These are phyloP conservation scores for Gossypium schwendimanii DNA, from an alignment of 441 rosid species.

Conservation along the genomic window DNA sequence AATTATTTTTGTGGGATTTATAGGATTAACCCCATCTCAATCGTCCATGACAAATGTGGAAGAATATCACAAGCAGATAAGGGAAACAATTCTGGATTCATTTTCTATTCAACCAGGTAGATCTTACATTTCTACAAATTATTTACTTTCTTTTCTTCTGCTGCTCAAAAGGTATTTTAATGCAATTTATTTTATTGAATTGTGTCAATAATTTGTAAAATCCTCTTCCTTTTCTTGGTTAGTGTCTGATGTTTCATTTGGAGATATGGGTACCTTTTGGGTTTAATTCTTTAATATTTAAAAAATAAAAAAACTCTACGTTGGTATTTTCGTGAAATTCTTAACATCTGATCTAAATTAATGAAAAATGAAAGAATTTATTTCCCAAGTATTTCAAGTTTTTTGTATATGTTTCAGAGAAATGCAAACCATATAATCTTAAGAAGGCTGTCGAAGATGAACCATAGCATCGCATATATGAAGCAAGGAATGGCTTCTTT, in stretches of 20 bases:
- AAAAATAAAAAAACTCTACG: background rate
- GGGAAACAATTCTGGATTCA: no score
- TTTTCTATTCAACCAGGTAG: slow-evolving; percentile 1
- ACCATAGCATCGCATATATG: slow-evolving; percentile 13
- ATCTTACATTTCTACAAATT: background rate
- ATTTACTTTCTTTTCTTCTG: background rate
- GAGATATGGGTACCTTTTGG: background rate
- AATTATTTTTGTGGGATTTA: background rate
- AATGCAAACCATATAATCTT: background rate
- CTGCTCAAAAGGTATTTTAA: background rate
- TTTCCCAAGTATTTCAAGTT: background rate
- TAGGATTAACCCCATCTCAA: background rate
- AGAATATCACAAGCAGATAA: background rate
- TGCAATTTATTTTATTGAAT: background rate
- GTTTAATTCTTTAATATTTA: background rate
- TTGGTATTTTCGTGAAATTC: background rate
- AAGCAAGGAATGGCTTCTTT: slow-evolving; percentile 45
- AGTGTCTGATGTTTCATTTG: background rate
- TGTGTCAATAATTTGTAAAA: background rate
- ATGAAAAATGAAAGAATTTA: background rate
- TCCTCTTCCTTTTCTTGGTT: background rate
- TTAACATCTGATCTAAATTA: background rate
- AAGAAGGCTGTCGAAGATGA: slow-evolving; percentile 22
- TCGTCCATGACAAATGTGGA: background rate
- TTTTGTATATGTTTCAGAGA: slow-evolving; percentile 7